These are phyloP conservation scores for Penicillium sp. DNA, from an alignment of 2,329 filamentous ascomycete species.

Conservation along the genomic window DNA sequence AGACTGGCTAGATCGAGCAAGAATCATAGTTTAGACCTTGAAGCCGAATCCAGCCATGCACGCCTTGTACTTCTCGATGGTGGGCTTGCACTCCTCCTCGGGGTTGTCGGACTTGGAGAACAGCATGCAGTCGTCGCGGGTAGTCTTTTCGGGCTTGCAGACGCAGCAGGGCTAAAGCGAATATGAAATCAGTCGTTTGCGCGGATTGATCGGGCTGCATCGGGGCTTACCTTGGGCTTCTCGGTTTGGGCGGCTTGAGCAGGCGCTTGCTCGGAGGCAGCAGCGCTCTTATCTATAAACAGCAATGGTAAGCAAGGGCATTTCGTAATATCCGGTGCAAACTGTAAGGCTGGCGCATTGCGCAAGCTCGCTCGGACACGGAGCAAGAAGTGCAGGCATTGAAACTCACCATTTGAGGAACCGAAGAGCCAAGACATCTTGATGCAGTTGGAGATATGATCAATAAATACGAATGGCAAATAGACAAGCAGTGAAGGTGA, in stretches of 20 bases:
- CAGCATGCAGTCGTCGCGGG: constrained; percentile 97
- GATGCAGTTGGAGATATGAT: not conserved
- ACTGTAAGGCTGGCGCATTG: constrained; percentile 13
- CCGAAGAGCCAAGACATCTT: constrained; percentile 41
- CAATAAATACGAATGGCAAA: not conserved
- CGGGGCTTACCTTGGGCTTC: constrained; percentile 41
- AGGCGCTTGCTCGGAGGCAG: constrained; percentile 21
- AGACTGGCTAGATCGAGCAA: constrained; percentile 1
- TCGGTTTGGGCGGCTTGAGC: constrained; percentile 29
- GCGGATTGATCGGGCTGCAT: not conserved
- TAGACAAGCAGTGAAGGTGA: not conserved
- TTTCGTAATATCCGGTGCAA: not conserved
- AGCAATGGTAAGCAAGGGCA: constrained; percentile 9
- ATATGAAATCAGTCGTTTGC: constrained; percentile 4
- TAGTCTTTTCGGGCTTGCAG: constrained; percentile 91
- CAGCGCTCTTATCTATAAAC: constrained; percentile 22
- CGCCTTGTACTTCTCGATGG: constrained; percentile 80
- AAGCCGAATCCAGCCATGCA: constrained; percentile 97
- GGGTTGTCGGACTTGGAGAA: constrained; percentile 86
- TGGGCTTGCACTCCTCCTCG: constrained; percentile 73
- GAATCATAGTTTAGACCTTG: constrained; percentile 53
- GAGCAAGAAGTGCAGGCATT: not conserved
- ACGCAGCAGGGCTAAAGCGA: constrained; percentile 83
- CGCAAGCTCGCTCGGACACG: constrained; percentile 5
- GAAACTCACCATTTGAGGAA: constrained; percentile 35